A percentile compares a stretch with the other conserved stretches of the same genome.
Conservation (phyloP, 2,329 filamentous ascomycete genomes). For the Claviceps pazoutovae region DNA sequence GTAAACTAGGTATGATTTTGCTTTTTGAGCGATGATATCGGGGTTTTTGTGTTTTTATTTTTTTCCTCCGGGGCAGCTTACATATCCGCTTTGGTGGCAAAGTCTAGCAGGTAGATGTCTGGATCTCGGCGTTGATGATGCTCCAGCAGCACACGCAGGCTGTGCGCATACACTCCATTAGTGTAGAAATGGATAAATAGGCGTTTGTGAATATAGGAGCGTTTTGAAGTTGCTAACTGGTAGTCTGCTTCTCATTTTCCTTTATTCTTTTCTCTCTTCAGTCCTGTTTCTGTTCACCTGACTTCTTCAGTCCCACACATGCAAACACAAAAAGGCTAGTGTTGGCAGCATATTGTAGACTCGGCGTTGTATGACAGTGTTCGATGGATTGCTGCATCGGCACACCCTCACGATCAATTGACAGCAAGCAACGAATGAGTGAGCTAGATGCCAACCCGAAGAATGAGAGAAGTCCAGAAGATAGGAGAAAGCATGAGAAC, state of each 20-base stretch:
- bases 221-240: background rate
- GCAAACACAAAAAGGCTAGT: too few species aligned
- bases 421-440: too few species aligned
- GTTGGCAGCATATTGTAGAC: too few species aligned
- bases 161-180: background rate
- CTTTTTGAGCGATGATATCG: background rate
- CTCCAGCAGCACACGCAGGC: background rate
- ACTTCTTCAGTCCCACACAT: background rate
- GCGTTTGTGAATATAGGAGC: background rate
- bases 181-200: background rate
- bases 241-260: background rate
- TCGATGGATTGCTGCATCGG: too few species aligned
- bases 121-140: background rate
- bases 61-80: background rate
- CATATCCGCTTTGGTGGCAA: background rate
- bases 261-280: background rate
- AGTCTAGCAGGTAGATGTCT: background rate
- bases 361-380: too few species aligned
- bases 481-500: background rate
- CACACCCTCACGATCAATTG: too few species aligned
- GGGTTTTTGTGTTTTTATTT: background rate
- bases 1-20: constrained; percentile 15
- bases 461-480: too few species aligned
- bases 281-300: background rate
- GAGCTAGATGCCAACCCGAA: too few species aligned